These are phyloP conservation scores for Cymbidium sinense DNA, from an alignment of 106 monocot species.

Conservation along the genomic window DNA sequence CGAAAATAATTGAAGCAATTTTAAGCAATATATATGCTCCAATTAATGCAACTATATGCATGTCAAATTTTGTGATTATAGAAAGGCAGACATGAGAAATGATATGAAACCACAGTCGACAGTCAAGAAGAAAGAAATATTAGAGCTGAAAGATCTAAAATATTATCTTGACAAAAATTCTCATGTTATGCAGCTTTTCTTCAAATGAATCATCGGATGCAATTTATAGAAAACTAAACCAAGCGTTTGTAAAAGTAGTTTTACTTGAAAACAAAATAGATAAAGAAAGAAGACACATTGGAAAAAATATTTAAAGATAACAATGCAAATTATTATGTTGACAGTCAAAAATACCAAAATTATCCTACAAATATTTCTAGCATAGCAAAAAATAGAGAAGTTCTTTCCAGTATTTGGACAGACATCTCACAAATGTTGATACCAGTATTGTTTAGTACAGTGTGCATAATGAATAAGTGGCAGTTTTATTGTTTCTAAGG, in stretches of 20 bases:
- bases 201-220: too few relatives aligned
- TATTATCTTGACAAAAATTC: too few relatives aligned
- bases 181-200: too few relatives aligned
- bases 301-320: neutral
- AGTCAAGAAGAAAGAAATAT: too few relatives aligned
- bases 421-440: neutral
- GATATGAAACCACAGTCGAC: too few relatives aligned
- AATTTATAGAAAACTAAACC: neutral
- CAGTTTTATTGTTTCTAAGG: neutral
- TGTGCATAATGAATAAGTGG: neutral
- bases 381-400: neutral
- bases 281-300: neutral
- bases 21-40: too few relatives aligned
- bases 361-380: neutral
- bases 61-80: too few relatives aligned
- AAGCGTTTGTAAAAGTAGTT: neutral
- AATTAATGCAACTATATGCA: too few relatives aligned
- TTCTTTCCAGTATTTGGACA: neutral
- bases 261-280: neutral
- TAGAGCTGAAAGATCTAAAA: too few relatives aligned
- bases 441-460: neutral
- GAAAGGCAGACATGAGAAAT: too few relatives aligned
- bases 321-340: neutral
- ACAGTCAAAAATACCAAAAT: neutral
- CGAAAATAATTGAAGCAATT: too few relatives aligned